A percentile compares a stretch with the other conserved stretches of the same genome.
Evolutionary conservation across 495 filamentous ascomycete species (phyloP).

Genomic region (Xylaria nigripes): DNA sequence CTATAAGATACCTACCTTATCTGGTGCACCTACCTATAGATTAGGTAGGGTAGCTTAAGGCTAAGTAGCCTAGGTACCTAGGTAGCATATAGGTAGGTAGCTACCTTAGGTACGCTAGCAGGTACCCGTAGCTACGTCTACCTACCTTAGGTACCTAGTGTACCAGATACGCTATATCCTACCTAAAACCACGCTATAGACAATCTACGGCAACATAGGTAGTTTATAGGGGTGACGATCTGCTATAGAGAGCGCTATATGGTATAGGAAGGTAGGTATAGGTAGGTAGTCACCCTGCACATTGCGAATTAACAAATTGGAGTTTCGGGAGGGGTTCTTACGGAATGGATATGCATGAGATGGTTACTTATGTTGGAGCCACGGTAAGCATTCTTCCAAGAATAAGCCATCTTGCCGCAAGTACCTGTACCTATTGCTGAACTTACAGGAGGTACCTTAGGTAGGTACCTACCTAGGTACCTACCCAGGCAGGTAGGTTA

Average conservation of each 20-base stretch:
- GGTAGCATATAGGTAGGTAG: neutral
- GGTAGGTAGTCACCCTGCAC: too few species aligned
- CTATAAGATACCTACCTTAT: too few species aligned
- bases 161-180: too few species aligned
- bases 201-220: neutral
- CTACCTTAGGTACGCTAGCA: neutral
- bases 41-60: too few species aligned
- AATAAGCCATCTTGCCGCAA: neutral
- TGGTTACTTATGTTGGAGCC: neutral
- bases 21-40: too few species aligned
- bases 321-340: constrained; percentile 3
- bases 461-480: too few species aligned
- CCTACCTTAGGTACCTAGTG: neutral
- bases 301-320: neutral
- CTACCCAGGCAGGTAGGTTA: too few species aligned
- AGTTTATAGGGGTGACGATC: neutral
- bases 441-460: too few species aligned
- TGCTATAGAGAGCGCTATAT: neutral
- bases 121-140: neutral
- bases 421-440: too few species aligned
- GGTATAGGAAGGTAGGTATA: neutral
- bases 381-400: constrained; percentile 4
- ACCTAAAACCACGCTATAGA: neutral
- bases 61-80: neutral
- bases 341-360: neutral